Conservation (phyloP, 208 protist species). For the Herpetomonas tarakana region DNA sequence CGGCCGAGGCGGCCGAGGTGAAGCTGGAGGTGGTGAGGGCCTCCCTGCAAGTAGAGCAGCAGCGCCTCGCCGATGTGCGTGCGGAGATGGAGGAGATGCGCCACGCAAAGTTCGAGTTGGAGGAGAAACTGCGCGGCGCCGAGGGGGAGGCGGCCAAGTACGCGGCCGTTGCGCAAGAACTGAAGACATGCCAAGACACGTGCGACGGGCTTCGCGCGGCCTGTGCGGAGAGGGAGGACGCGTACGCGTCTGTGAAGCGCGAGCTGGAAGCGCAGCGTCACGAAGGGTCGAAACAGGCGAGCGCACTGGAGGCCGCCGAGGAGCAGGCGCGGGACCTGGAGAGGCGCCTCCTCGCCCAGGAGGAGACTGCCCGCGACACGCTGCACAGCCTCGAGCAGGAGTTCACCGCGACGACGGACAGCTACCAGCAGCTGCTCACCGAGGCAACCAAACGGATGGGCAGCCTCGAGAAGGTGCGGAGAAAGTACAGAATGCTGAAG, state of each 20-base stretch:
- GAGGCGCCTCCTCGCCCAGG: slow-evolving; percentile 32
- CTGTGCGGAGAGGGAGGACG: slow-evolving; percentile 3
- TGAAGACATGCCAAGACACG: slow-evolving; percentile 12
- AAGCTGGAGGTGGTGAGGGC: slow-evolving; percentile 49
- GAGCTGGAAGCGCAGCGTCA: slow-evolving; percentile 20
- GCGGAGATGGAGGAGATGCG: not conserved
- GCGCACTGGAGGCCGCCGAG: slow-evolving; percentile 21
- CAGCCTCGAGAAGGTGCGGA: slow-evolving; percentile 55
- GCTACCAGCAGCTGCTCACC: slow-evolving; percentile 64
- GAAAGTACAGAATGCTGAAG: slow-evolving; percentile 75
- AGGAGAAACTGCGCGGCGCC: slow-evolving; percentile 26
- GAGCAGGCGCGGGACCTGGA: slow-evolving; percentile 31
- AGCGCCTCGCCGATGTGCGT: slow-evolving; percentile 20
- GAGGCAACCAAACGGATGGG: slow-evolving; percentile 60
- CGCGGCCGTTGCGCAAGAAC: slow-evolving; percentile 10
- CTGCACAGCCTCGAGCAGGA: slow-evolving; percentile 64
- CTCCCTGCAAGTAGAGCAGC: slow-evolving; percentile 44
- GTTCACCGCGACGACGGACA: slow-evolving; percentile 49
- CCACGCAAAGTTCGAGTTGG: slow-evolving; percentile 15
- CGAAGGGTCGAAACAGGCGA: slow-evolving; percentile 20
- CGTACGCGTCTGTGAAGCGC: not conserved
- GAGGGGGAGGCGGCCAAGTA: slow-evolving; percentile 15
- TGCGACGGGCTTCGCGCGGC: not conserved
- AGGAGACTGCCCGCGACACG: slow-evolving; percentile 36
- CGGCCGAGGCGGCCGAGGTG: slow-evolving; percentile 47